phyloP scores from a whole-genome alignment of 1,139 yeast genomes.

The Yamadazyma atlantica region DNA sequence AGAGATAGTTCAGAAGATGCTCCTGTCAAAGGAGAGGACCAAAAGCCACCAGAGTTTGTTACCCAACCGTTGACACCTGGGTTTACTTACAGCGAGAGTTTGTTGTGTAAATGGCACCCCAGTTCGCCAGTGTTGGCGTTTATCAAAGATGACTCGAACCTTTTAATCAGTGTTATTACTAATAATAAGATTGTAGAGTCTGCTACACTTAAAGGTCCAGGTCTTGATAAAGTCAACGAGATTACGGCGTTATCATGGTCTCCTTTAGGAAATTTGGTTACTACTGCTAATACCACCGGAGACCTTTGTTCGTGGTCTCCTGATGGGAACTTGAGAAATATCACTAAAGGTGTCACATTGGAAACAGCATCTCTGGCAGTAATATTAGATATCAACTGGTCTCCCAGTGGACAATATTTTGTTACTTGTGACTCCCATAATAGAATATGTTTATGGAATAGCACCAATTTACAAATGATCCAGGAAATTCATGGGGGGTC shows the following conservation, averaged over 20 bases:
- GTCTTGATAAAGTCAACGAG: constrained; percentile 17
- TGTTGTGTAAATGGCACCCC: constrained; percentile 44
- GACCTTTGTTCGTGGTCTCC: constrained; percentile 70
- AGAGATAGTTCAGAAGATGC: not conserved
- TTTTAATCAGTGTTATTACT: constrained; percentile 35
- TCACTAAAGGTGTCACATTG: constrained; percentile 27
- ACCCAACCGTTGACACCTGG: constrained; percentile 24
- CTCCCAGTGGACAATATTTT: constrained; percentile 34
- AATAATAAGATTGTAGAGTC: constrained; percentile 32
- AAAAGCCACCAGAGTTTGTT: constrained; percentile 11
- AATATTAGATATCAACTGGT: constrained; percentile 34
- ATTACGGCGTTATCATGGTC: constrained; percentile 60
- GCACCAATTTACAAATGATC: constrained; percentile 29
- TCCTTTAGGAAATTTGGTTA: constrained; percentile 54
- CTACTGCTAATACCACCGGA: constrained; percentile 62
- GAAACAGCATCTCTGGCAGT: constrained; percentile 11
- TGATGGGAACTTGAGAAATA: constrained; percentile 62
- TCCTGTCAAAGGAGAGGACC: not conserved
- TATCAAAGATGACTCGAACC: constrained; percentile 34
- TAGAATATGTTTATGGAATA: constrained; percentile 41
- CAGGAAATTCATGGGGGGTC: constrained; percentile 22
- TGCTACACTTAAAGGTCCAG: constrained; percentile 36
- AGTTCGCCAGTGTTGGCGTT: constrained; percentile 37
- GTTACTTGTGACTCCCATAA: constrained; percentile 32
- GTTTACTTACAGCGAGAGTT: constrained; percentile 26